These are phyloP conservation scores for Grigorovia humatica DNA, from an alignment of 805 yeast species.

Conservation along the genomic window DNA sequence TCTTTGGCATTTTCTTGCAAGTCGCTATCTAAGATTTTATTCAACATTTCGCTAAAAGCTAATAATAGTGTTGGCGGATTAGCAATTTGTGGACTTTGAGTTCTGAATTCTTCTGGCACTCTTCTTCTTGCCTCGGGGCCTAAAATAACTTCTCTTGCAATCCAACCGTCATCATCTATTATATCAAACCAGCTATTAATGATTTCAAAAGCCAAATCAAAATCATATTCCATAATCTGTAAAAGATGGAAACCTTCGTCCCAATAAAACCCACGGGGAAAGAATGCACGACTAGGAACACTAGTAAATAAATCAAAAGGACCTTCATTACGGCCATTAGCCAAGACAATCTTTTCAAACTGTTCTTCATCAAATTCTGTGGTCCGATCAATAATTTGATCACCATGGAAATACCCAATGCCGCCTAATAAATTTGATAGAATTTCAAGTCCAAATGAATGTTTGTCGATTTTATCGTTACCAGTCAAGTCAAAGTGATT, in stretches of 20 bases:
- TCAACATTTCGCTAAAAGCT: constrained; percentile 49
- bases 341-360: constrained; percentile 42
- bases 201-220: constrained; percentile 71
- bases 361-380: constrained; percentile 61
- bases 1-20: constrained; percentile 7
- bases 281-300: constrained; percentile 87
- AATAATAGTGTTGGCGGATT: constrained; percentile 92
- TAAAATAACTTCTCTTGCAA: constrained; percentile 87
- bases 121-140: constrained; percentile 84
- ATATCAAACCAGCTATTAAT: constrained; percentile 77
- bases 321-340: constrained; percentile 53
- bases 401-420: constrained; percentile 78
- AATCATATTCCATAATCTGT: constrained; percentile 73
- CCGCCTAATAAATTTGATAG: constrained; percentile 85
- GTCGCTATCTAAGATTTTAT: constrained; percentile 29
- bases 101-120: constrained; percentile 76
- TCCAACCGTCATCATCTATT: constrained; percentile 81
- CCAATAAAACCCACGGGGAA: constrained; percentile 97
- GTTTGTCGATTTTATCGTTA: constrained; percentile 30
- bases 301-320: constrained; percentile 69
- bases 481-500: constrained; percentile 37
- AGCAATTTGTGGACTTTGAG: constrained; percentile 82
- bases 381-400: constrained; percentile 66
- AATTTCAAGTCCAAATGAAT: constrained; percentile 62
- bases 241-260: constrained; percentile 94